Evolutionary conservation across 2,329 filamentous ascomycete species (phyloP), one percentile per base, ranked within the genome.

Genomic region (Ceratocystis alfenasii): DNA sequence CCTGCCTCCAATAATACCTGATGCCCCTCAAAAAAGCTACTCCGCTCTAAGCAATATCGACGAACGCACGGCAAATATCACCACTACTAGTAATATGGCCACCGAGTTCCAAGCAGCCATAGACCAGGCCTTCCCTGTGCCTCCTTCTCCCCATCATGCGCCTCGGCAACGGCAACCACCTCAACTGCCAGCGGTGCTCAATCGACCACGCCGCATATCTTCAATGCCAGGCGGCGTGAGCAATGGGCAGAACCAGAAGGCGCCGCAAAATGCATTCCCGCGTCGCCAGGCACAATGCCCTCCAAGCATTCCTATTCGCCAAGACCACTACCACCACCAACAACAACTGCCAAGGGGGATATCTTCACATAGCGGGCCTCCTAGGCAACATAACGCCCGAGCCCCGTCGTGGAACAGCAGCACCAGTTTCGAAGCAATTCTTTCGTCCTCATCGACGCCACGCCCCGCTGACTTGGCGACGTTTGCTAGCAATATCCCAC

Each of bases 181-280:
- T 28, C 46, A 46, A 28, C 46, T 46, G 10, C 65, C 65, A 20
- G 62, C 41, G 22, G 62, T 69, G 25, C 71, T 76, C 44, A 77
- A 76, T 69, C 71, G 75, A 3, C 75, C 76, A 10, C 72, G 73
- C 65, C 75, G 74, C 67, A 72, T 77, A 2, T 75, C 75, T 1
- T 70, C 70, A 46, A 71, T 20, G 70, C 71, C 53, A 68, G 68
- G 41, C 66, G 48, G 20, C 44, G 36, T 33, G 63, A 50, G 50
- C 66, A 63, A 59, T 25, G 50, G 36, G 48, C 59, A 60, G 22
- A 28, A 25, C n/a, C 55, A 50, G 17, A 62, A 36, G 25, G 61
- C 22, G 4, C 62, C 62, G 15, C 53, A 64, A 20, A 62, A 45
- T 30, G 63, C 70, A 71, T 7, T 70, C 71, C 64, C 70, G 71